Conservation (phyloP, 768 basidiomycete genomes). For the Trametes cubensis region DNA sequence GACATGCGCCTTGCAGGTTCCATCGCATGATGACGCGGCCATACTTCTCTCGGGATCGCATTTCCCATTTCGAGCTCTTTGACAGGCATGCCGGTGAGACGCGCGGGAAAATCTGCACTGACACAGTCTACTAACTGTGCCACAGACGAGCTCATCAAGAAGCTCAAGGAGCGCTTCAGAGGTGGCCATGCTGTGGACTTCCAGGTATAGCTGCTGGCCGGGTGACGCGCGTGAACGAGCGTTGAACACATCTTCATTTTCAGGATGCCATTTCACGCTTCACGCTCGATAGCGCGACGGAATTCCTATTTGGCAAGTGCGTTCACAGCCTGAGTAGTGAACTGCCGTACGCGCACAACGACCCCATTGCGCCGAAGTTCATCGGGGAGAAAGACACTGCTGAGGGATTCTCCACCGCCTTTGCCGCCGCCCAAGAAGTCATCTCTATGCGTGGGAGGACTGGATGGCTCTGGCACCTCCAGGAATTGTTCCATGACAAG, state of each 20-base stretch:
- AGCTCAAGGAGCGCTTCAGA: conserved; percentile 32
- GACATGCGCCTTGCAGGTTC: conserved; percentile 20
- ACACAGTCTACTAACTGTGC: too few relatives aligned
- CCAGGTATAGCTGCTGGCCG: conserved; percentile 23
- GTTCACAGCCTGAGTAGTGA: conserved; percentile 42
- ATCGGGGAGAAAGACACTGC: conserved; percentile 5
- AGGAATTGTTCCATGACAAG: conserved; percentile 40
- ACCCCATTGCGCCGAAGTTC: not conserved
- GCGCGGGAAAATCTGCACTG: too few relatives aligned
- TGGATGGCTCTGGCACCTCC: conserved; percentile 45
- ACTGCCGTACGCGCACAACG: conserved; percentile 12
- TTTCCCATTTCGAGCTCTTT: conserved; percentile 40
- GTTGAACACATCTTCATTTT: conserved; percentile 6
- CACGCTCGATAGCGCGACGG: conserved; percentile 55
- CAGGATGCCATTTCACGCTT: conserved; percentile 51
- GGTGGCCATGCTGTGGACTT: conserved; percentile 38
- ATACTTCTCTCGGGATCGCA: conserved; percentile 40
- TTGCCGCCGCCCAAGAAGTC: conserved; percentile 36
- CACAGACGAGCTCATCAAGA: conserved; percentile 31
- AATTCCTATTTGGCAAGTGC: conserved; percentile 53
- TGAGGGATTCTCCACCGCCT: conserved; percentile 31
- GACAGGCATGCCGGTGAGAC: conserved; percentile 40
- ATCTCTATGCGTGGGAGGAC: conserved; percentile 33
- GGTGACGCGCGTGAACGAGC: too few relatives aligned
- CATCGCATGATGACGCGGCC: conserved; percentile 42